Evolutionary conservation across 495 filamentous ascomycete genomes (phyloP), one percentile per base, ranked within the genome.

Genomic region (Trichoderma asperelloides): DNA sequence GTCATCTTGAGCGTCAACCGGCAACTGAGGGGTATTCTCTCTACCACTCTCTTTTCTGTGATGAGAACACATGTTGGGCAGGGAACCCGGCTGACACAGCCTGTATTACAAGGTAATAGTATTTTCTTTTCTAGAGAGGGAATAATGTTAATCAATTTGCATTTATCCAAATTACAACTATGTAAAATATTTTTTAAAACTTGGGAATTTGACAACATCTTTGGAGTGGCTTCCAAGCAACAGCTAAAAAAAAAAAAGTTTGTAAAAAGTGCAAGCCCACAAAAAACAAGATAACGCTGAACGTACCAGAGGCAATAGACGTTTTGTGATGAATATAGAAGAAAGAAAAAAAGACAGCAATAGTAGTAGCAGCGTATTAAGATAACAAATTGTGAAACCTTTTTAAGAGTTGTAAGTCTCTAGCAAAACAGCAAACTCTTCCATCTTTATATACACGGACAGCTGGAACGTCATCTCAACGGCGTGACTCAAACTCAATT

Each of bases 1-100:
- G 23, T 84, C 88, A 60, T 83, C 80, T 63, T 82, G 72, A n/a
- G 78, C 70, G 21, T 72, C 70, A 5, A 23, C 66, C 3, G 23
- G 55, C 25, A 13, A 3, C 55, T 28, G 55, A 28, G 27, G 25
- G 49, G 21, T 25, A 21, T 55, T 55, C n/a, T 60, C 55, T 18
- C 27, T 15, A 8, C 30, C 55, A 30, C 55, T 60, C 55, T 60
- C 55, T 30, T 30, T 25, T 18, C 8, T 18, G 23, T 15, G 2
- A 18, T 60, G 55, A 30, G 55, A 60, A 7, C 55, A 15, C 55
- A 60, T 60, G 15, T 60, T 60, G 55, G 55, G n/a, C 18, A 23
- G 49, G 49, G 12, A n/a, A 55, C 16, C n/a, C 12, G 25, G 12
- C 55, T 21, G 18, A 51, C 43, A 47, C 43, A 47, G n/a, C 13